Evolutionary conservation across 768 basidiomycete genomes (phyloP), one percentile per base, ranked within the genome.

Genomic region (Auricularia sp.): DNA sequence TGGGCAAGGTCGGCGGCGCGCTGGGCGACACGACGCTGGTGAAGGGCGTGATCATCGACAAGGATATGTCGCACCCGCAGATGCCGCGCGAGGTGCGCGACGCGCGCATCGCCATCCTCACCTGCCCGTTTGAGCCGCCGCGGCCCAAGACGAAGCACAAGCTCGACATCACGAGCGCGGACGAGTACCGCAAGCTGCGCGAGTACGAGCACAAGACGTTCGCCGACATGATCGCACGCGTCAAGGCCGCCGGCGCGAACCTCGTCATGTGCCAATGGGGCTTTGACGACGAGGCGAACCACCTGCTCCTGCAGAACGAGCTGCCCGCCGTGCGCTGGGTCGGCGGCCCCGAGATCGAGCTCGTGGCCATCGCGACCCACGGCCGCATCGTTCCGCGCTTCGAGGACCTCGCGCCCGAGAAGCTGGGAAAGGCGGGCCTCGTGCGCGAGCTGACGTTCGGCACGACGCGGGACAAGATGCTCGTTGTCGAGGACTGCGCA

Each of bases 241-340:
- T 98, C 65, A 96, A 98, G 75, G 88, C 96, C 70, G 90, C 95
- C 16, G 97, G 97, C 43, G 96, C 97, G 14, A 99, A 99, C 76
- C 77, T 99, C 66, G 97, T 99, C 68, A 98, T 99, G 70, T 99
- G 97, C 76, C 97, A 99, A 73, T 99, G 97, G 97, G 97, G 97
- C 66, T 99, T 99, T 72, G 97, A 99, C 73, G 97, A 99, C 72
- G 97, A 99, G 77, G 97, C 97, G 54, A 99, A 99, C 73, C 97
- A 98, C 74, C 69, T 98, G 70, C 76, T 99, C 68, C 93, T 98
- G 92, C 94, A 97, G 79, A 98, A 98, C 70, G 92, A 95, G 14
- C 81, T 99, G 42, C 97, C 97, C 53, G 91, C 97, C 35, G 96
- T 98, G 36, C 84, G 97, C 73, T 98, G 97, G 97, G 97, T 99